Conservation (phyloP, 257 asterid genomes). For the Przewalskia tangutica region DNA sequence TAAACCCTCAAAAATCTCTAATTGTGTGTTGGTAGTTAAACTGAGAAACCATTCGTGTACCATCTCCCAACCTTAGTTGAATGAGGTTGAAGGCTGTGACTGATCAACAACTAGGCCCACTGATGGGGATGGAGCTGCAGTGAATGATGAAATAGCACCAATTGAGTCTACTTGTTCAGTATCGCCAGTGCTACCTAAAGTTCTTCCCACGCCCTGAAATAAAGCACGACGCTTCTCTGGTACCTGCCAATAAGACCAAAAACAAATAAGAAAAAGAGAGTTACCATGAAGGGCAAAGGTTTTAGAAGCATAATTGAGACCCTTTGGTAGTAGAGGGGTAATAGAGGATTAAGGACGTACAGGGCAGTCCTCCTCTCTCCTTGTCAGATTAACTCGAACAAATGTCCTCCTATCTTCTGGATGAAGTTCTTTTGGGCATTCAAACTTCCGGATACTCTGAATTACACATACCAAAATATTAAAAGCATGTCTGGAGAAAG, state of each 20-base stretch:
- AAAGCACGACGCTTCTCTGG: conserved; percentile 25
- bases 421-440: conserved; percentile 70
- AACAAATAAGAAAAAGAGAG: background rate
- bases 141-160: conserved; percentile 10
- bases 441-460: conserved; percentile 62
- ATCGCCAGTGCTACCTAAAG: conserved; percentile 29
- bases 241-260: conserved; percentile 19
- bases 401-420: conserved; percentile 40
- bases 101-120: conserved; percentile 53
- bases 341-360: conserved; percentile 21
- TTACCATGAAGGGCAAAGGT: background rate
- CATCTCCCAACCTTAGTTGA: conserved; percentile 86
- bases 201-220: conserved; percentile 54
- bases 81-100: conserved; percentile 52
- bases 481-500: background rate
- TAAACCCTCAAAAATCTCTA: conserved; percentile 69
- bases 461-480: conserved; percentile 9
- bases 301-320: background rate
- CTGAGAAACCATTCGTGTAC: conserved; percentile 74
- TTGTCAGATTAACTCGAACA: conserved; percentile 53
- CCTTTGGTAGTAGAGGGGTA: background rate
- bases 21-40: conserved; percentile 64
- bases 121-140: conserved; percentile 45
- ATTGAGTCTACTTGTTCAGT: conserved; percentile 15
- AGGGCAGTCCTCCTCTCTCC: conserved; percentile 59